Conservation (phyloP, 148 eudicot species). For the Agrostemma githago region DNA sequence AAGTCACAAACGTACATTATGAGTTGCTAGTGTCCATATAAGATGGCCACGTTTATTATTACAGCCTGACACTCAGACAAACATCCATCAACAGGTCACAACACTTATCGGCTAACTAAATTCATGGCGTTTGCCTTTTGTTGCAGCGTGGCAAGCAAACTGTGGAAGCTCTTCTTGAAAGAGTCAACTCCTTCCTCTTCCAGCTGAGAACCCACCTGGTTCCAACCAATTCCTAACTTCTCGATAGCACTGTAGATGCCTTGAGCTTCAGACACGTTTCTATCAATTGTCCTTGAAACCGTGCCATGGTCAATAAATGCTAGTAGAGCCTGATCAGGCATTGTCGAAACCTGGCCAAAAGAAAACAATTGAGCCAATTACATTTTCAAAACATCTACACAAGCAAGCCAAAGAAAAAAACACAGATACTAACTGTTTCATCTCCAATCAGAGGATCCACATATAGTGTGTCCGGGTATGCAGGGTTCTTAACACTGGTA, state of each 20-base stretch:
- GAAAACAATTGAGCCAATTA: background rate
- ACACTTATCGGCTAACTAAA: slow-evolving; percentile 20
- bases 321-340: slow-evolving; percentile 96
- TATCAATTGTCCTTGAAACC: slow-evolving; percentile 84
- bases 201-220: slow-evolving; percentile 76
- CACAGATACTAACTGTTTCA: slow-evolving; percentile 58
- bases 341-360: slow-evolving; percentile 74
- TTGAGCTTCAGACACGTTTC: slow-evolving; percentile 81
- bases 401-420: background rate
- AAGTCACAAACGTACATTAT: slow-evolving; percentile 3
- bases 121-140: slow-evolving; percentile 83
- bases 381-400: background rate
- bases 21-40: background rate
- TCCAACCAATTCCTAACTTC: slow-evolving; percentile 89
- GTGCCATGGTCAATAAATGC: slow-evolving; percentile 86
- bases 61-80: background rate
- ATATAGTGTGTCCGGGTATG: slow-evolving; percentile 88
- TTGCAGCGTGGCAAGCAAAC: slow-evolving; percentile 74
- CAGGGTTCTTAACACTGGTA: slow-evolving; percentile 94
- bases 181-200: slow-evolving; percentile 90
- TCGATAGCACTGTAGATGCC: slow-evolving; percentile 92
- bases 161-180: slow-evolving; percentile 83
- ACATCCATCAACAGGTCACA: background rate
- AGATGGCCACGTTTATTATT: slow-evolving; percentile 18
- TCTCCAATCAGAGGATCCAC: slow-evolving; percentile 94